Evolutionary conservation across 164 flowering plant species (phyloP), one percentile per base, ranked within the genome.

Genomic region (Litsea cubeba): DNA sequence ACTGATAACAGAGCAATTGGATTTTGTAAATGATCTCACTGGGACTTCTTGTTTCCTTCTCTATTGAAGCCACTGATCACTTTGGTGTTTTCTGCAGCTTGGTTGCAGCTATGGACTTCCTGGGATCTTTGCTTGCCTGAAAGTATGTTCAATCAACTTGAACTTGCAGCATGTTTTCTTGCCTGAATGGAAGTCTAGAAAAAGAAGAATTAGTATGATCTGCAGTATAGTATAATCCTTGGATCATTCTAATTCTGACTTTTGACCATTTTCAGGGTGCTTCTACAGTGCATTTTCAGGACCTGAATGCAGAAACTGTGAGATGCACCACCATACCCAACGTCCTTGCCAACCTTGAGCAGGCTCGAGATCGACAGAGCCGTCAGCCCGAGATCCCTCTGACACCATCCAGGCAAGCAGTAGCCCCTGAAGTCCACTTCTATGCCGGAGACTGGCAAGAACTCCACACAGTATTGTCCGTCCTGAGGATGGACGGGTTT

Each of bases 381-480:
- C 87, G 90, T 26, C 98, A 93, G 77, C 89, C 90, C 46, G 98
- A 90, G 81, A 83, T 90, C 73, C 95, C 95, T 49, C 69, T 91
- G 70, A 94, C 98, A 78, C 98, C 98, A 64, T 90, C 97, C 51
- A 83, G 98, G 81, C 90, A 88, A 58, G 68, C 84, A 69, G 72
- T 88, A 76, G 69, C 90, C 5, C 94, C 97, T 54, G 79, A 81
- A 4, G 92, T 94, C 51, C 94, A 89, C 68, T 94, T 90, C 62
- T 94, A 87, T 80, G 97, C 98, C 46, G 98, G 98, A 62, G 95
- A 90, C 24, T 94, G 95, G 95, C 94, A 89, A 73, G 98, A 94
- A 80, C 92, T 94, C 58, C 92, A 87, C 51, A 83, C 87, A 5
- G 90, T 94, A 51, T 76, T 94, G 65, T 91, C 98, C 4, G 81